Evolutionary conservation across 2,329 filamentous ascomycete genomes (phyloP).

Genomic region (Tolypocladium capitatum): DNA sequence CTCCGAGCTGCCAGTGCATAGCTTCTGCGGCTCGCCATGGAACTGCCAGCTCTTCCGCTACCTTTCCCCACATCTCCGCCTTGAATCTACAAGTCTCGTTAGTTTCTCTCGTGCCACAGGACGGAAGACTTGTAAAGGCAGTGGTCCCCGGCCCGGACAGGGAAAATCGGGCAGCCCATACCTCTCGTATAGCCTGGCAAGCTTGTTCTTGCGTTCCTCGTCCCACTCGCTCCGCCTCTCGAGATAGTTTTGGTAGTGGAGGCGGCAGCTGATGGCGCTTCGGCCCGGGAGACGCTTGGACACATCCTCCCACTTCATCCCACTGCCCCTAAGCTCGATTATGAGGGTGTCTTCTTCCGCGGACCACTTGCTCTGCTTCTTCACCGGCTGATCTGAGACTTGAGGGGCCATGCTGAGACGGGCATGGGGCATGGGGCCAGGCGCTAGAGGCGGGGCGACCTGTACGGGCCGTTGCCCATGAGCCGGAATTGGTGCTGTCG

Average conservation of each 20-base stretch:
- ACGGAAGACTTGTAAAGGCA: not conserved
- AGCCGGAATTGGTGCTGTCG: slow-evolving; percentile 5
- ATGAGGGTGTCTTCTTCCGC: slow-evolving; percentile 86
- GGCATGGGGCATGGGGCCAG: slow-evolving; percentile 17
- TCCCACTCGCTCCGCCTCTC: slow-evolving; percentile 91
- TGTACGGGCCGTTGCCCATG: slow-evolving; percentile 12
- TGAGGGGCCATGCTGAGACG: slow-evolving; percentile 29
- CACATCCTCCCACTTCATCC: slow-evolving; percentile 99
- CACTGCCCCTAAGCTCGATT: slow-evolving; percentile 76
- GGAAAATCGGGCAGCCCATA: slow-evolving; percentile 31
- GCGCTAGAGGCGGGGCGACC: slow-evolving; percentile 16
- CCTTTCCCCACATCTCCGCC: slow-evolving; percentile 93
- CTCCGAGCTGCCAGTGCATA: slow-evolving; percentile 96
- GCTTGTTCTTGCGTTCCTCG: slow-evolving; percentile 93
- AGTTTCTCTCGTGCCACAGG: slow-evolving; percentile 2
- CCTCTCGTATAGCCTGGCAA: slow-evolving; percentile 90
- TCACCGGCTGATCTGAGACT: slow-evolving; percentile 56
- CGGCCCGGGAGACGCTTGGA: slow-evolving; percentile 80
- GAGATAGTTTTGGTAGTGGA: slow-evolving; percentile 96
- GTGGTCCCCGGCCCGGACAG: not conserved
- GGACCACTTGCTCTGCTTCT: slow-evolving; percentile 96
- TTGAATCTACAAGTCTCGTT: slow-evolving; percentile 57
- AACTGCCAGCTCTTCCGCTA: slow-evolving; percentile 87
- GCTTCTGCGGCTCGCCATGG: slow-evolving; percentile 93
- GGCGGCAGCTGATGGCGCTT: slow-evolving; percentile 83